phyloP scores from a whole-genome alignment of 768 basidiomycete species.

The Russula sp. region DNA sequence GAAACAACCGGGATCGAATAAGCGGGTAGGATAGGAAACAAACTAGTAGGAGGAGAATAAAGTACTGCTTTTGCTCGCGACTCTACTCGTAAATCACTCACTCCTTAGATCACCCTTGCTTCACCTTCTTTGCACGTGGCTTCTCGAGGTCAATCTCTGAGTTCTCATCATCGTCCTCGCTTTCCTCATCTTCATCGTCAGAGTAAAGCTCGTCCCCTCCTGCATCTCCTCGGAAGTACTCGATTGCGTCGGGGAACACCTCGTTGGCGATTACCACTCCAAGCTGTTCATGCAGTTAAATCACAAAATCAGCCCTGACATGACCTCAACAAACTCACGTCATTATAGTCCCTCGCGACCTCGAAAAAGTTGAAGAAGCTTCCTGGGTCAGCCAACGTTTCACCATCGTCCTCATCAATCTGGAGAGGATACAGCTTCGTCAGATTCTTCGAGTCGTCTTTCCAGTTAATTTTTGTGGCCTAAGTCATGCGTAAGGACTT shows the following conservation, averaged over 20 bases:
- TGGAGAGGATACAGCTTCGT: constrained; percentile 74
- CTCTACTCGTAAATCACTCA: constrained; percentile 2
- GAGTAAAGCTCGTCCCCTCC: constrained; percentile 56
- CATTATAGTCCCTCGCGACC: constrained; percentile 53
- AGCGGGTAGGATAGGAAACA: too few relatives aligned
- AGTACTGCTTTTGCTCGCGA: not conserved
- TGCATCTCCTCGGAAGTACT: constrained; percentile 70
- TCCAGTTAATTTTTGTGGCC: constrained; percentile 74
- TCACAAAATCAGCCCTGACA: not conserved
- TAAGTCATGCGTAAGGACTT: constrained; percentile 28
- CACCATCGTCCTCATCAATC: constrained; percentile 54
- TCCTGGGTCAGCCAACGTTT: constrained; percentile 58
- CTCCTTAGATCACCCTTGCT: constrained; percentile 42
- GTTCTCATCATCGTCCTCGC: constrained; percentile 69
- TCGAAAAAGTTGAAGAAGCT: constrained; percentile 91
- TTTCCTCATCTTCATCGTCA: constrained; percentile 61
- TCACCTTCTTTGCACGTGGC: constrained; percentile 66
- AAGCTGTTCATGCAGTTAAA: constrained; percentile 41
- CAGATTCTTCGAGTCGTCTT: constrained; percentile 66
- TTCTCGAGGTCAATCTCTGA: constrained; percentile 85
- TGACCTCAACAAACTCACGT: constrained; percentile 43
- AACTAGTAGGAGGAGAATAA: not conserved
- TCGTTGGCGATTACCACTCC: constrained; percentile 69
- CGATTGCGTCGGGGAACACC: constrained; percentile 74
- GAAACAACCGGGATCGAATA: too few relatives aligned